Evolutionary conservation across 495 filamentous ascomycete species (phyloP), one percentile per base, ranked within the genome.

Genomic region (Amniculicola lignicola): DNA sequence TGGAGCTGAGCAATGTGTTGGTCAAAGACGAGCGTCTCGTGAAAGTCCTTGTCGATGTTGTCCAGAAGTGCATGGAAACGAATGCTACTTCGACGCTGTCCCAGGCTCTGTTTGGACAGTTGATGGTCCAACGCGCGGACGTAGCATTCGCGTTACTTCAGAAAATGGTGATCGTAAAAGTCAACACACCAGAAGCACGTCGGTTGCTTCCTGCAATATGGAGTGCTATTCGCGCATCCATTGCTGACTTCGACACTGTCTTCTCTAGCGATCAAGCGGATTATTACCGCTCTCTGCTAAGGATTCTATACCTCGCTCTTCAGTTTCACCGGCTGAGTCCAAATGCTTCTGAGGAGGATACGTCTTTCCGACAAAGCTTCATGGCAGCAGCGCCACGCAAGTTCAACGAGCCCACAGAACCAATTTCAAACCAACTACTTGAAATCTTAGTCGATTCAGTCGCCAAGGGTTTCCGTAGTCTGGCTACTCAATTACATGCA

Each of bases 251-350:
- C 52, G 81, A 84, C 56, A 71, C 74, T 25, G 81, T 80, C 0
- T 68, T 86, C 49, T 69, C 74, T 6, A 76, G 74, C 47, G 76
- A 82, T 36, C 80, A 88, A 43, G 81, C 83, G 11, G 72, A 79
- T 15, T 91, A 95, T 66, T 90, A 89, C 64, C 85, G 93, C 37
- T 83, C 82, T 4, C 79, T 96, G 2, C 77, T 97, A 25, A 88
- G 85, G 63, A 82, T 94, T 9, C 79, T 97, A 28, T 96, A 89
- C 72, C 81, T 97, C 36, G 76, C 84, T 10, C 75, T 97, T 35
- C 83, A 86, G 55, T 82, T 85, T 48, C 79, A 83, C 53, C 50
- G 77, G 56, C 22, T 48, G n/a, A 16, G 31, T 16, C 19, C 14
- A 11, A 33, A 43, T 14, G 52, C 42, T 21, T 14, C 14, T 7